These are phyloP conservation scores for Mycena venus DNA, from an alignment of 768 basidiomycete genomes.

Conservation along the genomic window DNA sequence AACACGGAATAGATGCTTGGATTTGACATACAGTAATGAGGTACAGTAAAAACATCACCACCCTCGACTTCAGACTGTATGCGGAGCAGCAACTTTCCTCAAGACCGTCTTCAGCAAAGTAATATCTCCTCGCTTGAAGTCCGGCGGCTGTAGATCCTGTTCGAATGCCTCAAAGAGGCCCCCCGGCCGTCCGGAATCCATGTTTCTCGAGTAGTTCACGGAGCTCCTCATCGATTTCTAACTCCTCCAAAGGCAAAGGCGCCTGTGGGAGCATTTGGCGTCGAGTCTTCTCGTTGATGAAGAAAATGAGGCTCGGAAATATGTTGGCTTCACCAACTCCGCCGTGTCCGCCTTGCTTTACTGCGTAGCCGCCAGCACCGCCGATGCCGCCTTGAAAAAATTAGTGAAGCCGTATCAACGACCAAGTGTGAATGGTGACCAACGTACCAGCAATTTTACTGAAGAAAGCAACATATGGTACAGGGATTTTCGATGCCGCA, in stretches of 20 bases:
- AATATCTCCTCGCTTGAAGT: neutral
- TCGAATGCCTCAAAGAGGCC: neutral
- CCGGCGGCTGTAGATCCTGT: neutral
- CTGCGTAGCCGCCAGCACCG: neutral
- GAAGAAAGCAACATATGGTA: too few relatives aligned
- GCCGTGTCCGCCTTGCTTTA: neutral
- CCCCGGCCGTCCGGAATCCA: neutral
- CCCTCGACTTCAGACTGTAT: neutral
- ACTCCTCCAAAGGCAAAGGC: neutral
- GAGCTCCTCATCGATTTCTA: neutral
- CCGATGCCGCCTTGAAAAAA: neutral
- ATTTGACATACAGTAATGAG: neutral
- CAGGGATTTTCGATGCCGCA: too few relatives aligned
- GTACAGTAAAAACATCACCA: neutral
- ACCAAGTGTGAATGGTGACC: neutral
- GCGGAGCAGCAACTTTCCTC: neutral
- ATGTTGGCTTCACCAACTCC: neutral
- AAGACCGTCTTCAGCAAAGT: neutral
- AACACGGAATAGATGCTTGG: neutral
- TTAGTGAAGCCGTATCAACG: neutral
- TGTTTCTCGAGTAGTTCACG: neutral
- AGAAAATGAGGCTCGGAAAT: neutral
- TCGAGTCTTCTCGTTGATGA: neutral
- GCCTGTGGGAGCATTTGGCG: neutral
- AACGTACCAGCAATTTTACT: too few relatives aligned